These are phyloP conservation scores for Pseudogymnoascus sp. DNA, from an alignment of 2,329 filamentous ascomycete genomes.

Conservation along the genomic window DNA sequence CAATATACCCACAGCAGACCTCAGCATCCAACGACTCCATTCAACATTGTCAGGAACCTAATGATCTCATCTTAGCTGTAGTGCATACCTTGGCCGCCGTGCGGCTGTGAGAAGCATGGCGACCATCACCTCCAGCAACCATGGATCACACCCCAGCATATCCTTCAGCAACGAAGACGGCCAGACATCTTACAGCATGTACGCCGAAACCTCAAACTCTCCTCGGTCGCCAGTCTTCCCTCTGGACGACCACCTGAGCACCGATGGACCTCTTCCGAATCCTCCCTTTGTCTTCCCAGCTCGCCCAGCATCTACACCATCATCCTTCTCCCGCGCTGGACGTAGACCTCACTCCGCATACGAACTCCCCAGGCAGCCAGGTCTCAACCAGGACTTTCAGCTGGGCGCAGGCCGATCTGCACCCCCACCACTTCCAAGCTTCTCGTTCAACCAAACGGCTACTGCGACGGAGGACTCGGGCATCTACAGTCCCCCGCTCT, in stretches of 20 bases:
- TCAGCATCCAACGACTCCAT: not conserved
- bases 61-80: conserved; percentile 14
- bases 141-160: conserved; percentile 13
- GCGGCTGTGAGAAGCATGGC: conserved; percentile 14
- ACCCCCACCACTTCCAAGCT: conserved; percentile 29
- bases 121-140: conserved; percentile 13
- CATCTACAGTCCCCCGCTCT: conserved; percentile 48
- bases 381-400: conserved; percentile 16
- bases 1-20: not conserved
- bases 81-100: conserved; percentile 12
- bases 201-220: conserved; percentile 8
- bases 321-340: conserved; percentile 42
- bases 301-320: conserved; percentile 41
- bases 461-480: conserved; percentile 28
- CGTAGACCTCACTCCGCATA: conserved; percentile 42
- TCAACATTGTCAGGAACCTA: conserved; percentile 6
- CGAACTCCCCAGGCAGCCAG: conserved; percentile 19
- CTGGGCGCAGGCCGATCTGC: conserved; percentile 17
- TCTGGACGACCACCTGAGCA: not conserved
- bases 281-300: conserved; percentile 59
- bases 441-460: conserved; percentile 26
- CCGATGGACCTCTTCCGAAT: conserved; percentile 44
- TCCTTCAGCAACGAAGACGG: conserved; percentile 10
- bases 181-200: conserved; percentile 5
- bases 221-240: conserved; percentile 10